Base-by-base conservation (phyloP, 83 land plant genomes). In the Picea mariana region DNA sequence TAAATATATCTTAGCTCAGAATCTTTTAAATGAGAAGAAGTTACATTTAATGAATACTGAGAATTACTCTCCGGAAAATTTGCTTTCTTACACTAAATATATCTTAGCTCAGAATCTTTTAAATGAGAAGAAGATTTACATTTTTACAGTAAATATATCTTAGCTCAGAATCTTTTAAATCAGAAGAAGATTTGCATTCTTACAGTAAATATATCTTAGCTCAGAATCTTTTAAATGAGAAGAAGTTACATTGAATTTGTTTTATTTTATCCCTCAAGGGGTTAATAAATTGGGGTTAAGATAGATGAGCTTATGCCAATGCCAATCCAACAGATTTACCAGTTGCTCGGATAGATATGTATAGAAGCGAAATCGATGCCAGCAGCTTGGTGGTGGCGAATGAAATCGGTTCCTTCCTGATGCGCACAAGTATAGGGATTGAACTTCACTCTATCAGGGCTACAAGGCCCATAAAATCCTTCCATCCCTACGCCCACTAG, bases 311-410 rank as follows among this genome's bases (percentile, higher is more conserved):
- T 44, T 6, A 52, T 52, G 12, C 13, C 11, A 52, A 11, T 62
- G n/a, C 67, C 84, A 55, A 81, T 79, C 79, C 86, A 90, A 34
- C 81, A 40, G 47, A 92, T 63, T 62, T 93, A 89, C 93, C 95
- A 93, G 23, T 82, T 42, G 72, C 90, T 93, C 7, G 95, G 66
- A 76, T 93, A 93, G n/a, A 91, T 87, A 83, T 93, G 95, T 60
- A 72, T 91, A 38, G 95, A 86, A 49, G 95, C 93, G 64, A 90
- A 88, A 84, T 93, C 95, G 79, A 93, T 84, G n/a, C 89, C 95
- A 5, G 82, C 79, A 58, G 76, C 87, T 52, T 77, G 84, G 84
- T 93, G 89, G 77, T 93, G 91, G 62, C 91, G 83, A 64, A 93
- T 72, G 68, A 93, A 93, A 82, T 93, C 95, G 2, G 93, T 93